Base-by-base conservation (phyloP, 208 protist genomes). In the Wallacemonas collosoma region DNA sequence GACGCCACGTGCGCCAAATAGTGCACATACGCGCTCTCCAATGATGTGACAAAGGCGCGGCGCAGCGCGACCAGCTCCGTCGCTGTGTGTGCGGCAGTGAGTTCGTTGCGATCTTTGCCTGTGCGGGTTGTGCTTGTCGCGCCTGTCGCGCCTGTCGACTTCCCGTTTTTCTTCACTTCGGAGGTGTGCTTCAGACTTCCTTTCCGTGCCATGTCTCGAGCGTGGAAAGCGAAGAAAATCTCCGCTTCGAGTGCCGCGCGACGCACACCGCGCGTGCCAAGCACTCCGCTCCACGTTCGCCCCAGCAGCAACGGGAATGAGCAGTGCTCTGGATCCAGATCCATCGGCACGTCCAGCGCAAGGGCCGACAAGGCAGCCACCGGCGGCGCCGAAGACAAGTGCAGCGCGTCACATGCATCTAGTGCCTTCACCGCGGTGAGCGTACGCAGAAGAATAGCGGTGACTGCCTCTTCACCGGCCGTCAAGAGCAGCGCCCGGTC, bases 191-290 rank as follows among this genome's bases (percentile, higher is more conserved):
- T 44, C 9, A 41, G 3, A 38, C 15, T 3, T 12, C 38, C 26
- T 8, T 48, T 4, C 7, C 9, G n/a, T 12, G 57, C 6, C n/a
- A n/a, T 9, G 38, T 63, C n/a, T 1, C 7, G 58, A 15, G 36
- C 56, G 26, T 57, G 57, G 39, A 58, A 71, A 36, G 48, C 81
- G 36, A 93, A 83, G 66, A 93, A 69, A 14, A 73, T 61, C 17
- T 68, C 82, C 71, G 89, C 74, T 66, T 93, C 88, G 41, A 87
- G 71, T 41, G 75, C n/a, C 8, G 85, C 86, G 26, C 82, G 75
- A n/a, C 77, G 85, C 43, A 95, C 50, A 26, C 90, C 90, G 43
- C 70, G 48, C 35, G 35, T 17, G 0, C 63, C 61, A 78, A 90
- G 93, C 6, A 65, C 63, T 11, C 81, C 85, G 36, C 66, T 72